phyloP scores from a whole-genome alignment of 139 green algal genomes.

The Volvox africanus region DNA sequence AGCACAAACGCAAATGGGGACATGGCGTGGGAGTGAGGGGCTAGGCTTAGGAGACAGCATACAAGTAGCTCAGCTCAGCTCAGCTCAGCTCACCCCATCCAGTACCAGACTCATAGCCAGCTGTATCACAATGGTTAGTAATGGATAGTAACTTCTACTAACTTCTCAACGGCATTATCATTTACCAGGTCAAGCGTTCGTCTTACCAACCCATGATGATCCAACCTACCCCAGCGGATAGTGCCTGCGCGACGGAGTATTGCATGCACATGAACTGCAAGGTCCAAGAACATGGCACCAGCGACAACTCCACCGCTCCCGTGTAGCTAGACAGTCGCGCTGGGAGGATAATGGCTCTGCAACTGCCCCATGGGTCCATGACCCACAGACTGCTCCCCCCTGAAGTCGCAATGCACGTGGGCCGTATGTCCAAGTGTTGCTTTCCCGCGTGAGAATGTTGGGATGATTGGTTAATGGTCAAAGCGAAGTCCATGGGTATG shows the following conservation, averaged over 20 bases:
- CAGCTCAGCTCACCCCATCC: no score
- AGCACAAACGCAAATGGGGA: no score
- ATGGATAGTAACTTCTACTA: no score
- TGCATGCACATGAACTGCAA: constrained; percentile 41
- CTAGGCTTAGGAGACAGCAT: no score
- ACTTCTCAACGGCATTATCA: no score
- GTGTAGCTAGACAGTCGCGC: constrained; percentile 3
- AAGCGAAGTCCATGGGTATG: neutral
- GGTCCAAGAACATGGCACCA: constrained; percentile 22
- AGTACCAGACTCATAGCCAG: no score
- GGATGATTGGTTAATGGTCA: neutral
- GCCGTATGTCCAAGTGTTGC: neutral
- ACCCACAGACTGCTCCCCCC: constrained; percentile 41
- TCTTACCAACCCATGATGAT: no score
- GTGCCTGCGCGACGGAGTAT: neutral
- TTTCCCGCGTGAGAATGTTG: neutral
- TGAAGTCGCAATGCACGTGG: neutral
- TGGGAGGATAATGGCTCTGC: constrained; percentile 32
- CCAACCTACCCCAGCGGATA: constrained; percentile 7
- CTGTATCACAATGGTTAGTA: no score
- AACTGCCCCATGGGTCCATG: constrained; percentile 31
- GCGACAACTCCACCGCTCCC: constrained; percentile 29
- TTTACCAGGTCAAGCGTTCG: no score
- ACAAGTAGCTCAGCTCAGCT: no score
- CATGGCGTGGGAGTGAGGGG: no score